Percentiles rank a stretch among this genome's conserved stretches.
phyloP scores from a whole-genome alignment of 2,329 filamentous ascomycete species.

The Fusarium sp. region DNA sequence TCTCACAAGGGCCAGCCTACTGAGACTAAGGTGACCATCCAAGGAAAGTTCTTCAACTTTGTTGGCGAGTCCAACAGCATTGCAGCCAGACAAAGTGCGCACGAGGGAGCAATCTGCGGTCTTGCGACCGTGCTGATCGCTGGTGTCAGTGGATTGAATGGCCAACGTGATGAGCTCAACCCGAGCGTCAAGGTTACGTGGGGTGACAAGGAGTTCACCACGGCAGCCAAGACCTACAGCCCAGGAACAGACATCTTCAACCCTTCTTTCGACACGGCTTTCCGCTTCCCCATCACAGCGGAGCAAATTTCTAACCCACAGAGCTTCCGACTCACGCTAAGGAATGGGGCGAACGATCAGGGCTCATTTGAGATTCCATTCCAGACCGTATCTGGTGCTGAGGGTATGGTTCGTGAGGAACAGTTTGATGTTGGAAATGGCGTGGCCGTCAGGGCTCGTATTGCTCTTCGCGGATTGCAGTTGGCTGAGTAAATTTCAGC shows the following conservation, averaged over 20 bases:
- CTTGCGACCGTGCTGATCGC: slow-evolving; percentile 46
- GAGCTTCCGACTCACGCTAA: slow-evolving; percentile 35
- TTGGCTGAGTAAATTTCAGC: slow-evolving; percentile 22
- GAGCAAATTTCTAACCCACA: slow-evolving; percentile 35
- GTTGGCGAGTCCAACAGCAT: slow-evolving; percentile 40
- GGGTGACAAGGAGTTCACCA: slow-evolving; percentile 46
- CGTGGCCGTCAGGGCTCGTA: slow-evolving; percentile 32
- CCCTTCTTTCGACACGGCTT: slow-evolving; percentile 43
- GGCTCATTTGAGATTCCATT: slow-evolving; percentile 41
- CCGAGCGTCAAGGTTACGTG: slow-evolving; percentile 45
- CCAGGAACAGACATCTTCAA: slow-evolving; percentile 48
- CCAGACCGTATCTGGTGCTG: slow-evolving; percentile 13
- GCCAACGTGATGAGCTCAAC: slow-evolving; percentile 47
- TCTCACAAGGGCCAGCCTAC: slow-evolving; percentile 41
- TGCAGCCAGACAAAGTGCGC: slow-evolving; percentile 21
- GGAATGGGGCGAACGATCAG: slow-evolving; percentile 33
- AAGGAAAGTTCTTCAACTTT: slow-evolving; percentile 45
- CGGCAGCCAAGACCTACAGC: slow-evolving; percentile 41
- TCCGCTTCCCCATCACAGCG: slow-evolving; percentile 43
- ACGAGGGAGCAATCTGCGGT: slow-evolving; percentile 45
- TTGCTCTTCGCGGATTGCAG: slow-evolving; percentile 39
- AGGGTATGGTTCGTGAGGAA: slow-evolving; percentile 29
- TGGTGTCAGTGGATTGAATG: slow-evolving; percentile 31
- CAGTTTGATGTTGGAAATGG: slow-evolving; percentile 45
- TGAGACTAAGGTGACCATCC: slow-evolving; percentile 40